Evolutionary conservation across 139 green algal genomes (phyloP), one percentile per base, ranked within the genome.

Genomic region (Tetradesmus obliquus): DNA sequence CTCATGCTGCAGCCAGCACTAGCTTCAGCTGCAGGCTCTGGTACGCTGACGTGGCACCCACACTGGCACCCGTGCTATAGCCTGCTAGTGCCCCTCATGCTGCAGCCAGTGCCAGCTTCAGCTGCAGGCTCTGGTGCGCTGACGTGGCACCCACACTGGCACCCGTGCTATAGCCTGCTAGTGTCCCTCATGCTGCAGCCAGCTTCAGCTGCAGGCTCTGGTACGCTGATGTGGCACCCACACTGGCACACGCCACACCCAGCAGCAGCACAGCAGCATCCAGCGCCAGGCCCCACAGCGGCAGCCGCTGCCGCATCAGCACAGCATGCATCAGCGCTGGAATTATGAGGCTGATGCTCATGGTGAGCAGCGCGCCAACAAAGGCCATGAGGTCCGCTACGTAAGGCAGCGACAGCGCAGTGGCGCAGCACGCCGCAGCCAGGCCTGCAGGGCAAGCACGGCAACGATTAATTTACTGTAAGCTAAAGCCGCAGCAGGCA

Each of bases 321-420:
- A 76, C 85, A 5, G 90, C 80, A 76, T 94, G 88, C 45, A 86
- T 90, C 3, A 91, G 54, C 8, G 88, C 87, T 20, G 93, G 93
- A 7, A 95, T 93, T 19, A 95, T 94, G 71, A 95, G 66, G 69
- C 86, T 93, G 69, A 95, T 92, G 60, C 85, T 92, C 84, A 94
- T 91, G 1, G 93, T 95, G 19, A 95, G 91, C 32, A 95, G 91
- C 7, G 87, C 82, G 19, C 93, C 93, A 5, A 95, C 89, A 58
- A 95, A 89, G 0, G 91, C 90, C 93, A 95, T 95, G 3, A 95
- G 66, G 12, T 92, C 86, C 2, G 89, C 92, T 10, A 95, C 91
- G 57, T 93, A 93, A 2, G 93, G 92, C 53, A 95, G 83, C 20
- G 84, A 32, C 12, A 85, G 76, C 0, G 93, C 93, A 45, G 91